Base-by-base conservation (phyloP, 805 yeast genomes). In the Ogataea nakhonphanomensis region DNA sequence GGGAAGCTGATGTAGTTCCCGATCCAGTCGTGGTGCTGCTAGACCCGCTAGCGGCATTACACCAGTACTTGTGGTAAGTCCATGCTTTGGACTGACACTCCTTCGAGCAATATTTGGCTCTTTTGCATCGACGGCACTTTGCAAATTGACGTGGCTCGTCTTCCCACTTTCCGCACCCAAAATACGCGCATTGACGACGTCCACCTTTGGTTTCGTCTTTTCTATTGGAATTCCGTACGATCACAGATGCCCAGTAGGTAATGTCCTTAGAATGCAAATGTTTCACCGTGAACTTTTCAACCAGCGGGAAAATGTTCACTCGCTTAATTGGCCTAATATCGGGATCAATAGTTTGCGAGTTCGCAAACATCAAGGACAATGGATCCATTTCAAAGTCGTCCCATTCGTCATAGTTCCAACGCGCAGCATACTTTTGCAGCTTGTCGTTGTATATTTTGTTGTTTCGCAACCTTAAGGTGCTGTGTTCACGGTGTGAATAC, bases 201-300 rank as follows among this genome's bases (percentile, higher is more conserved):
- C 97, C 96, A 12, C 91, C 91, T 43, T 83, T 74, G 30, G 73
- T 61, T 57, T 90, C 97, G 59, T 91, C 93, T 55, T 90, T 81
- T 42, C 97, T 76, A 59, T 96, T 91, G 1, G 96, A 89, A 61
- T 93, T 93, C 40, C 98, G 73, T 90, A 93, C 93, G 28, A 90
- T 88, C n/a, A 91, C 95, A 3, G 96, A 93, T 2, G 97, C 87
- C 99, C 99, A 91, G 62, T 90, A 89, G 51, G 84, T 82, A 70
- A 89, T 79, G 51, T 90, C 96, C 30, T 81, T 76, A 3, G 87
- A 78, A 50, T 83, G 77, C 33, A 71, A 65, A 38, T 74, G 70
- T 40, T 73, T 72, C 13, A 78, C 75, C 0, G 98, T 91, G 59
- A 87, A 91, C 60, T 85, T 81, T 61, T 91, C 99, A 27, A 91